Conservation (phyloP, 1,284 basidiomycete species). For the Marasmius oreades region DNA sequence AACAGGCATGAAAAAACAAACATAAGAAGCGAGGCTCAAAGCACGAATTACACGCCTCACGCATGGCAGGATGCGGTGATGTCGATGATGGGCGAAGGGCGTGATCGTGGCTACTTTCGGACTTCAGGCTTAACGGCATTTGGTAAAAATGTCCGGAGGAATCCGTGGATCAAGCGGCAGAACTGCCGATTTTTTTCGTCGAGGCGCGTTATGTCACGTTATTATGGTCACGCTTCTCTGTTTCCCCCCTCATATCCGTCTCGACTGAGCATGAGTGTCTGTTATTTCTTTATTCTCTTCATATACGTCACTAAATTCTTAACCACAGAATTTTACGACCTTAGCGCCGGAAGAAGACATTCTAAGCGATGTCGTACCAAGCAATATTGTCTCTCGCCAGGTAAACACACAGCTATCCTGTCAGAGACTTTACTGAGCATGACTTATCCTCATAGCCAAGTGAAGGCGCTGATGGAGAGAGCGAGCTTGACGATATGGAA, state of each 20-base stretch:
- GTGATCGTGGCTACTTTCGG: too few relatives aligned
- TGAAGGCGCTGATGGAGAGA: conserved; percentile 64
- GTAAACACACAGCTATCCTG: conserved; percentile 34
- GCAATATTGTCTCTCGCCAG: conserved; percentile 80
- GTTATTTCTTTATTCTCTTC: background rate
- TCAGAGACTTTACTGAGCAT: background rate
- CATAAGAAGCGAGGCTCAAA: too few relatives aligned
- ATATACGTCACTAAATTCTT: background rate
- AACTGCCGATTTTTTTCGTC: background rate
- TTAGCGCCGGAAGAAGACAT: conserved; percentile 61
- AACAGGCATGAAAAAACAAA: too few relatives aligned
- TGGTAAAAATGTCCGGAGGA: too few relatives aligned
- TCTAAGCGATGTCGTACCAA: conserved; percentile 76
- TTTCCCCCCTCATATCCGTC: background rate
- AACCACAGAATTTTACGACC: conserved; percentile 10
- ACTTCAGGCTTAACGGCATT: too few relatives aligned
- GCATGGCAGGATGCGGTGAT: too few relatives aligned
- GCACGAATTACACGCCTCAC: too few relatives aligned
- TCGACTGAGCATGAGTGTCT: conserved; percentile 7
- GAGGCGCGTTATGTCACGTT: background rate
- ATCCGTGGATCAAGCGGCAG: too few relatives aligned
- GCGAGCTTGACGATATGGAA: conserved; percentile 57
- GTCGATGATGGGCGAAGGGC: too few relatives aligned
- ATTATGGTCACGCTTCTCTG: background rate
- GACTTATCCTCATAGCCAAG: conserved; percentile 46